phyloP scores from a whole-genome alignment of 345 rosid species.

The Brassica nigra region DNA sequence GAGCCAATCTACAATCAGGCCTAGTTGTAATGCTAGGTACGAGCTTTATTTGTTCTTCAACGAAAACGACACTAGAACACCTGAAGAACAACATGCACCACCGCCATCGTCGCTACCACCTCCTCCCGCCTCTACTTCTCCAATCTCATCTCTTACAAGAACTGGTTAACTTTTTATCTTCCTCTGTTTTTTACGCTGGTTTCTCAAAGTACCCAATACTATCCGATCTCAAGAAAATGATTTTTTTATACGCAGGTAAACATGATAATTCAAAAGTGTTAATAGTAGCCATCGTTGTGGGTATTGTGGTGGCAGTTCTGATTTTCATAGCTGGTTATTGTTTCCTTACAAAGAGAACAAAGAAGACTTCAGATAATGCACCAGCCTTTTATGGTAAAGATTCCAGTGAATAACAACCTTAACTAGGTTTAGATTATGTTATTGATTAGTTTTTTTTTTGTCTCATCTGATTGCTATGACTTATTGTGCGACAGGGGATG shows the following conservation, averaged over 20 bases:
- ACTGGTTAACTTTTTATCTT: slow-evolving; percentile 18
- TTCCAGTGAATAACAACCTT: neutral
- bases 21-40: slow-evolving; percentile 48
- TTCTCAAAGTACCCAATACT: neutral
- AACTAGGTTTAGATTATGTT: neutral
- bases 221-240: neutral
- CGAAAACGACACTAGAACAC: neutral
- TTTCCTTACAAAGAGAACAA: slow-evolving; percentile 37
- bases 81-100: neutral
- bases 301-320: slow-evolving; percentile 27
- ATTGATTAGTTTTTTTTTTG: neutral
- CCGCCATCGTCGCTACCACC: neutral
- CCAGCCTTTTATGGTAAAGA: slow-evolving; percentile 40
- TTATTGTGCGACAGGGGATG: slow-evolving; percentile 34
- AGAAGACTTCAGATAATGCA: slow-evolving; percentile 22
- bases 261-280: slow-evolving; percentile 1
- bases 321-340: slow-evolving; percentile 41
- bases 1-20: slow-evolving; percentile 12
- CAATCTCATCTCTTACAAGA: slow-evolving; percentile 12
- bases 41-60: slow-evolving; percentile 43
- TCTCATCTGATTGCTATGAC: neutral
- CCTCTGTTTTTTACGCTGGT: neutral
- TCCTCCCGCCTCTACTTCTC: slow-evolving; percentile 5
- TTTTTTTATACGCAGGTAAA: slow-evolving; percentile 38
- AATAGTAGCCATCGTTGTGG: slow-evolving; percentile 40